phyloP scores from a whole-genome alignment of 192 early-diverging fungal species.

The Coemansia umbellata region DNA sequence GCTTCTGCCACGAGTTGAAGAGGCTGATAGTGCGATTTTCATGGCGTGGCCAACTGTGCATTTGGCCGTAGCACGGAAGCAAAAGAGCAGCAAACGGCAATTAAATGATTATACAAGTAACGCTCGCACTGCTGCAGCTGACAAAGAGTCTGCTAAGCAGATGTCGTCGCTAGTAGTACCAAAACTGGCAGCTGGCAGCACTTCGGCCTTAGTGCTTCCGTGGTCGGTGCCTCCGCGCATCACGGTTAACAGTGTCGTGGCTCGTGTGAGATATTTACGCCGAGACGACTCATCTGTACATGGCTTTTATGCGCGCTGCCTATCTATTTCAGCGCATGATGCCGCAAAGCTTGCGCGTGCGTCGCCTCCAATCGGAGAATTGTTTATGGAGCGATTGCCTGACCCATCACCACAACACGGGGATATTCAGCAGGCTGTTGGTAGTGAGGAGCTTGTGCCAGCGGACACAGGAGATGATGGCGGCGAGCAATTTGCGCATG shows the following conservation, averaged over 20 bases:
- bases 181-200: neutral
- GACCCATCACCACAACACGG: neutral
- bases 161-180: neutral
- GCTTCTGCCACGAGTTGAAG: constrained; percentile 22
- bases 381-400: constrained; percentile 19
- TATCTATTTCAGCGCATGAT: constrained; percentile 20
- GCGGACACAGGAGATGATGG: neutral
- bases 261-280: constrained; percentile 37
- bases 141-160: too few relatives aligned
- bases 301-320: constrained; percentile 37
- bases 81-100: too few relatives aligned
- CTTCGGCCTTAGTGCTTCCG: neutral
- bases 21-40: constrained; percentile 3
- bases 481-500: neutral
- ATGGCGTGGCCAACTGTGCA: constrained; percentile 37
- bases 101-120: too few relatives aligned
- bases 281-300: constrained; percentile 17
- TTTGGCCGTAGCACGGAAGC: constrained; percentile 8
- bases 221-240: constrained; percentile 46
- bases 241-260: constrained; percentile 19
- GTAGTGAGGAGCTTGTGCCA: neutral
- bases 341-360: constrained; percentile 4
- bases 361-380: neutral
- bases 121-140: too few relatives aligned
- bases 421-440: neutral